These are phyloP conservation scores for Phycomyces nitens DNA, from an alignment of 192 early-diverging fungal species.

Conservation along the genomic window DNA sequence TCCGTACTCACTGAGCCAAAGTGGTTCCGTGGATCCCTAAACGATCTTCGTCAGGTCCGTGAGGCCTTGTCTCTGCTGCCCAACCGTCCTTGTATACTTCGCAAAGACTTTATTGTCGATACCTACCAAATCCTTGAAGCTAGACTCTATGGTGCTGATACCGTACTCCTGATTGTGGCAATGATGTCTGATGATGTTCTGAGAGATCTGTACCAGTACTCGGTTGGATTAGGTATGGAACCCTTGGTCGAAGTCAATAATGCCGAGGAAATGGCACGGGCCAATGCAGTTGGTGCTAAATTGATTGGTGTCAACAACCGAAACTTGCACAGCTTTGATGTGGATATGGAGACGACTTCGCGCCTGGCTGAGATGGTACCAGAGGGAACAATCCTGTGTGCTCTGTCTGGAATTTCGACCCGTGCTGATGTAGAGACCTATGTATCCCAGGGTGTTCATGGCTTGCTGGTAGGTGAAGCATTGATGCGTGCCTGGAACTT, in stretches of 20 bases:
- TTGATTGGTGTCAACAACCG: conserved; percentile 99
- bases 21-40: conserved; percentile 96
- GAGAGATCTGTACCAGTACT: conserved; percentile 64
- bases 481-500: conserved; percentile 85
- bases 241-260: conserved; percentile 99
- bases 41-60: conserved; percentile 90
- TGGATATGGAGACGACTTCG: conserved; percentile 86
- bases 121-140: conserved; percentile 97
- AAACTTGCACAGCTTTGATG: conserved; percentile 93
- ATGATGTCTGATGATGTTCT: conserved; percentile 77
- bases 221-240: conserved; percentile 86
- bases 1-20: conserved; percentile 97
- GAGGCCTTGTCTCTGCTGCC: conserved; percentile 55
- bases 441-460: conserved; percentile 69
- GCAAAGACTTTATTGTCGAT: conserved; percentile 97
- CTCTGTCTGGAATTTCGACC: conserved; percentile 85
- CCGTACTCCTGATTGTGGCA: conserved; percentile 93
- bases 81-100: conserved; percentile 86
- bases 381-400: conserved; percentile 69
- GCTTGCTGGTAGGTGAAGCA: conserved; percentile 91
- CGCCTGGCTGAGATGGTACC: conserved; percentile 77
- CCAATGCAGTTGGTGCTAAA: conserved; percentile 74
- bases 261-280: conserved; percentile 82
- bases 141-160: conserved; percentile 92
- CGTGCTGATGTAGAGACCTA: conserved; percentile 84